Percentiles rank a stretch among this genome's conserved stretches.
These are phyloP conservation scores for Cudoniella acicularis DNA, from an alignment of 495 filamentous ascomycete species.

Conservation along the genomic window DNA sequence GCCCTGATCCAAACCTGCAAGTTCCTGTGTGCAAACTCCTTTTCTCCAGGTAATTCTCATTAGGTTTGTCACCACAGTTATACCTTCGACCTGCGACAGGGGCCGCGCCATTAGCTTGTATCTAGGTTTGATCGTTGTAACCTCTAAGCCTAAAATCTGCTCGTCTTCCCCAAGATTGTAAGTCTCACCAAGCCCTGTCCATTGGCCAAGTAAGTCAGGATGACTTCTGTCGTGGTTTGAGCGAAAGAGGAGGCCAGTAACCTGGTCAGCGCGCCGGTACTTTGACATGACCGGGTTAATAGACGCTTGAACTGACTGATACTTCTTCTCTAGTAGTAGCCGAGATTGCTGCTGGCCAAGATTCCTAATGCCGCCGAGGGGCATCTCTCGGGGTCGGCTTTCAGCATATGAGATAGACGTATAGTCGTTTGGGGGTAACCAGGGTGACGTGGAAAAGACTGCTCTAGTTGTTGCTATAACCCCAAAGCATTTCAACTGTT, in stretches of 20 bases:
- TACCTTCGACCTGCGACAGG: slow-evolving; percentile 4
- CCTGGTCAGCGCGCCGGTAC: slow-evolving; percentile 6
- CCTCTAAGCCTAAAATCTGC: slow-evolving; percentile 8
- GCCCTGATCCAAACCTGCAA: too few species aligned
- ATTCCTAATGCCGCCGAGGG: slow-evolving; percentile 4
- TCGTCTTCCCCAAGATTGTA: slow-evolving; percentile 7
- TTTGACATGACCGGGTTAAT: slow-evolving; percentile 5
- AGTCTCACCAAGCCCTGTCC: slow-evolving; percentile 4
- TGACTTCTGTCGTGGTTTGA: background rate
- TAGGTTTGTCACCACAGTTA: slow-evolving; percentile 1
- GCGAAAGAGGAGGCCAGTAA: slow-evolving; percentile 10
- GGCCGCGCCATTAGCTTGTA: background rate
- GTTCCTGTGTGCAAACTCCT: background rate
- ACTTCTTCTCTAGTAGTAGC: slow-evolving; percentile 1
- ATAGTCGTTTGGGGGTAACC: background rate
- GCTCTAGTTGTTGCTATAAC: background rate
- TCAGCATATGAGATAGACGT: background rate
- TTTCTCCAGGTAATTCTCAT: background rate
- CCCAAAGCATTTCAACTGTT: slow-evolving; percentile 10
- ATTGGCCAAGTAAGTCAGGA: slow-evolving; percentile 13
- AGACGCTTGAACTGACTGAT: slow-evolving; percentile 7
- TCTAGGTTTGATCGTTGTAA: background rate
- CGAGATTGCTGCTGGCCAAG: slow-evolving; percentile 5
- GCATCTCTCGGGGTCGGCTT: slow-evolving; percentile 1
- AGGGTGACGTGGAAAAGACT: background rate